A percentile compares a stretch with the other conserved stretches of the same genome.
Evolutionary conservation across 257 asterid species (phyloP).

Genomic region (Penstemon barbatus): DNA sequence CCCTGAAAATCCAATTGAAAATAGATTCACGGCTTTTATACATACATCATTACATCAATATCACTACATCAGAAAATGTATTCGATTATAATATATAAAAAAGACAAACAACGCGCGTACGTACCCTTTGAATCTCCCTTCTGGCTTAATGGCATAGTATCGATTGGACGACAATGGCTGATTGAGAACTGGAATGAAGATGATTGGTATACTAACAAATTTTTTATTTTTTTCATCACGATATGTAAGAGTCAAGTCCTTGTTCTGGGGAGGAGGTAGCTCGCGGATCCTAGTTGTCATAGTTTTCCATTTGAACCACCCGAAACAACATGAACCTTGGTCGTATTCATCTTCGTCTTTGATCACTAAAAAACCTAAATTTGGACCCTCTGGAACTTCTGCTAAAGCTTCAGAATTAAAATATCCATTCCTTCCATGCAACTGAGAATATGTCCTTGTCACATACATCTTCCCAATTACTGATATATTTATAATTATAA

Average conservation of each 20-base stretch:
- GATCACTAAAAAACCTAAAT: conserved; percentile 56
- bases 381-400: conserved; percentile 53
- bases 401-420: conserved; percentile 30
- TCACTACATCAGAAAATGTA: not conserved
- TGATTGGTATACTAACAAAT: conserved; percentile 5
- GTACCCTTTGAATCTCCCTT: conserved; percentile 58
- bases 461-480: conserved; percentile 40
- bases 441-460: conserved; percentile 55
- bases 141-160: conserved; percentile 51
- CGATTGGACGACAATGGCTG: conserved; percentile 53
- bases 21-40: not conserved
- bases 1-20: conserved; percentile 33
- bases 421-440: not conserved
- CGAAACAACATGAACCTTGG: conserved; percentile 43
- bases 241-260: conserved; percentile 22
- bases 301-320: conserved; percentile 10
- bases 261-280: conserved; percentile 66
- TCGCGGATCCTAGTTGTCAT: not conserved
- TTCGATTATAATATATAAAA: no score
- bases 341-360: conserved; percentile 56
- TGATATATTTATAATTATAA: no score
- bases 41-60: not conserved
- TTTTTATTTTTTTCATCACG: not conserved
- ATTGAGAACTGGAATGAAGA: conserved; percentile 51
- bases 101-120: not conserved